Conservation (phyloP, 2,329 filamentous ascomycete species). For the Chrysoporthe cubensis region DNA sequence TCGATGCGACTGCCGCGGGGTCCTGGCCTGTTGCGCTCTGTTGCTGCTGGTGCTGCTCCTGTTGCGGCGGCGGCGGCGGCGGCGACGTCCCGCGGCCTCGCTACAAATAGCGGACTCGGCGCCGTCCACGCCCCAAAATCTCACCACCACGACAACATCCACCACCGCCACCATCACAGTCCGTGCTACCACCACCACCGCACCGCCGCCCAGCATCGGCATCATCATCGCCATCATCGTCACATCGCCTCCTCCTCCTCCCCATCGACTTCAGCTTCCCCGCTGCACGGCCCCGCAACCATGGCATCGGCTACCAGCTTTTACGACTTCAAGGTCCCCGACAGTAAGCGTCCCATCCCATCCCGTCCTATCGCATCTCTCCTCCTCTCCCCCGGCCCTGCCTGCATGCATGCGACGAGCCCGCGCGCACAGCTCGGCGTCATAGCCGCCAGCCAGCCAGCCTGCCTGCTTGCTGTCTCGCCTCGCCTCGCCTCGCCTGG, state of each 20-base stretch:
- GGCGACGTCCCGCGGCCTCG: not conserved
- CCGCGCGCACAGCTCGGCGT: not conserved
- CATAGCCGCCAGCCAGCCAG: not conserved
- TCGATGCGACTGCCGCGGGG: not conserved
- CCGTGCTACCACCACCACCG: not conserved
- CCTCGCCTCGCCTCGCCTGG: not conserved
- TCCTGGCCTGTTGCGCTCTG: too few relatives aligned
- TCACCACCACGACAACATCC: not conserved
- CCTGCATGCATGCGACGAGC: too few relatives aligned
- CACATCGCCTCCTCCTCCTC: slow-evolving; percentile 19
- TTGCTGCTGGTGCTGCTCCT: too few relatives aligned
- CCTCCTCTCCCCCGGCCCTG: not conserved
- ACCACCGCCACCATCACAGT: not conserved
- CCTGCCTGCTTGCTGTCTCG: too few relatives aligned
- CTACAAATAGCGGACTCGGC: slow-evolving; percentile 18
- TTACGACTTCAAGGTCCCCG: slow-evolving; percentile 82
- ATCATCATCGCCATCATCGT: slow-evolving; percentile 12
- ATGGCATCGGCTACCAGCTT: slow-evolving; percentile 75
- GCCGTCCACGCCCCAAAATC: slow-evolving; percentile 7
- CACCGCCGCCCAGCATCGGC: too few relatives aligned
- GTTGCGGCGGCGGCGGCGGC: too few relatives aligned
- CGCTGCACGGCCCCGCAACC: slow-evolving; percentile 34
- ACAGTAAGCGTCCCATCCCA: slow-evolving; percentile 62
- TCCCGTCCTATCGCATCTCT: not conserved
- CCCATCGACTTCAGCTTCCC: slow-evolving; percentile 22